Percentiles rank a stretch among this genome's conserved stretches.
These are phyloP conservation scores for Knufia fluminis DNA, from an alignment of 2,329 filamentous ascomycete species.

Conservation along the genomic window DNA sequence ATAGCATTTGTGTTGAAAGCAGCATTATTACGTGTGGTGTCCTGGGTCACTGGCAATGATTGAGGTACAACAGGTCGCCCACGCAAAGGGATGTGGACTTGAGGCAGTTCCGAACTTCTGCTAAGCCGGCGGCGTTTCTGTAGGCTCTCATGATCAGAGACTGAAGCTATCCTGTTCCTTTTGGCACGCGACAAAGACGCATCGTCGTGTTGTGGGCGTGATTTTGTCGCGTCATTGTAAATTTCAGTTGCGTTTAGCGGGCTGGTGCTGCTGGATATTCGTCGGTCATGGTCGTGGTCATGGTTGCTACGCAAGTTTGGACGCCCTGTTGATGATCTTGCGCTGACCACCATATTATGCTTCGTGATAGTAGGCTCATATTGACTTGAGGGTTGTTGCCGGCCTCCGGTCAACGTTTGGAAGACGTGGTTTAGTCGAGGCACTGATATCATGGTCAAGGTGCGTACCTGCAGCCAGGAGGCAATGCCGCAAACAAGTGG, in stretches of 20 bases:
- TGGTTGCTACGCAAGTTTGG: constrained; percentile 18
- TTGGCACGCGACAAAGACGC: constrained; percentile 3
- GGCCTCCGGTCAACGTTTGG: neutral
- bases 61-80: constrained; percentile 14
- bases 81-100: constrained; percentile 22
- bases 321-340: constrained; percentile 26
- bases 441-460: constrained; percentile 5
- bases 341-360: constrained; percentile 25
- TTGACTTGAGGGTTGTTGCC: constrained; percentile 10
- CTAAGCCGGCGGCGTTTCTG: constrained; percentile 20
- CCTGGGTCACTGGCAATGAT: neutral
- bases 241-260: constrained; percentile 15
- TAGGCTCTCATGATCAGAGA: constrained; percentile 10
- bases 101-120: constrained; percentile 14
- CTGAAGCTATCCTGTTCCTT: constrained; percentile 6
- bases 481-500: neutral
- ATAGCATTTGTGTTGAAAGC: constrained; percentile 7
- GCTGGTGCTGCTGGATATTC: constrained; percentile 20
- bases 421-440: neutral
- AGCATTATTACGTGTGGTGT: neutral
- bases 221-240: constrained; percentile 12
- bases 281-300: constrained; percentile 3
- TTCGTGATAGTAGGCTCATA: constrained; percentile 19
- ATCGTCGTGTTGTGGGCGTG: constrained; percentile 5
- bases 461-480: neutral